phyloP scores from a whole-genome alignment of 306 rosid species.

The Quercus cerris region DNA sequence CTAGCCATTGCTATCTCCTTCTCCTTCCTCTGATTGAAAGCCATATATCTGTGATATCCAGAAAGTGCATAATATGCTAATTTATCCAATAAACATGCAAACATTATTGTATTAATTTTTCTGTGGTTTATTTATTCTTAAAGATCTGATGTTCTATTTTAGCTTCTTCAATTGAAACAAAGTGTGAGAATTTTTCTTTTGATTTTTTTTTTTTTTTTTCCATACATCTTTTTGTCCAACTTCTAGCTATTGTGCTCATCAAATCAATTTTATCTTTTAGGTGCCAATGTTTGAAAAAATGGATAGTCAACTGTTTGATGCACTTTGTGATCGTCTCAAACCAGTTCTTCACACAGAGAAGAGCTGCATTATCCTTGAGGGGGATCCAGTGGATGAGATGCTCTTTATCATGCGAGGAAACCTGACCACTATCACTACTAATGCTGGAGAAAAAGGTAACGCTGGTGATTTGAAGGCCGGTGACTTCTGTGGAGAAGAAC shows the following conservation, averaged over 20 bases:
- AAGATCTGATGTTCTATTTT: not conserved
- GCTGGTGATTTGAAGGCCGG: constrained; percentile 55
- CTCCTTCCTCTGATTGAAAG: too few relatives aligned
- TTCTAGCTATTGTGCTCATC: not conserved
- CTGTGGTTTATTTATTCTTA: not conserved
- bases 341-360: constrained; percentile 65
- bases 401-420: constrained; percentile 80
- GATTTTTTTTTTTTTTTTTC: not conserved
- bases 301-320: constrained; percentile 71
- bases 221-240: not conserved
- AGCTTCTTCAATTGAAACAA: not conserved
- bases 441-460: constrained; percentile 73
- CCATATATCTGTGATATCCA: too few relatives aligned
- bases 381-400: constrained; percentile 93
- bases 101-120: not conserved
- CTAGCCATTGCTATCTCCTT: too few relatives aligned
- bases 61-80: not conserved
- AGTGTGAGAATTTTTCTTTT: constrained; percentile 41
- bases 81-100: not conserved
- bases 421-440: constrained; percentile 48
- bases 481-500: constrained; percentile 95
- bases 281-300: constrained; percentile 69
- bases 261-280: constrained; percentile 22
- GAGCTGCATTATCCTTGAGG: constrained; percentile 66
- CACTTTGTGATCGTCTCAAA: constrained; percentile 69